Evolutionary conservation across 192 early-diverging fungal species (phyloP), one percentile per base, ranked within the genome.

Genomic region (Haplosporangium gracile): DNA sequence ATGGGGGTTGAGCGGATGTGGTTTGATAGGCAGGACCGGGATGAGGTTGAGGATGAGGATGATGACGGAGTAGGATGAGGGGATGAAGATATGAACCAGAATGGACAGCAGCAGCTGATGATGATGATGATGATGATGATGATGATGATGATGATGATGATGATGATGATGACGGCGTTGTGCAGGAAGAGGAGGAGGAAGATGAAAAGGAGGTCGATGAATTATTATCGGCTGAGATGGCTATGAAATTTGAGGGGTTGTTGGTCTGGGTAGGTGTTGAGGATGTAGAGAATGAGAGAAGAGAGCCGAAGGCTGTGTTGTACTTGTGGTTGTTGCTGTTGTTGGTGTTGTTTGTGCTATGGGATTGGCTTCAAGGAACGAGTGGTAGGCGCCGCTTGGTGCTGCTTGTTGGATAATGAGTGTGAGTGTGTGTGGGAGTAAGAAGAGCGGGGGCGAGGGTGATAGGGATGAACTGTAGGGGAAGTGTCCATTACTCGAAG

Each of bases 11-110:
- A 5, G 72, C 26, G 24, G 80, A 60, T 77, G 81, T 82, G 76
- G 76, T 82, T 82, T 77, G 43, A 47, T 42, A 24, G 76, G 81
- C 43, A 32, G 63, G 76, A 77, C 77, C 63, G 68, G 63, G 81
- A 82, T 77, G 29, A 26, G n/a, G 45, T 38, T 69, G 40, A 77
- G 26, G 71, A 69, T 34, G 40, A 43, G 43, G 75, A 47, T 45
- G 68, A 45, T 39, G 70, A 22, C 36, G 20, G 36, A 32, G 69
- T 22, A 5, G 68, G 36, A 9, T 39, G 26, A 16, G 36, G 68
- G 49, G 40, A 40, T 45, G 38, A 45, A n/a, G 42, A 45, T 29
- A 72, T 29, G 71, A 7, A 4, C 71, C 42, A 45, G 43, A 45
- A 72, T 45, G 43, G 43, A 15, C 39, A 45, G 45, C 38, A 51